phyloP scores from a whole-genome alignment of 441 rosid species.

The Rhodomyrtus psidioides region DNA sequence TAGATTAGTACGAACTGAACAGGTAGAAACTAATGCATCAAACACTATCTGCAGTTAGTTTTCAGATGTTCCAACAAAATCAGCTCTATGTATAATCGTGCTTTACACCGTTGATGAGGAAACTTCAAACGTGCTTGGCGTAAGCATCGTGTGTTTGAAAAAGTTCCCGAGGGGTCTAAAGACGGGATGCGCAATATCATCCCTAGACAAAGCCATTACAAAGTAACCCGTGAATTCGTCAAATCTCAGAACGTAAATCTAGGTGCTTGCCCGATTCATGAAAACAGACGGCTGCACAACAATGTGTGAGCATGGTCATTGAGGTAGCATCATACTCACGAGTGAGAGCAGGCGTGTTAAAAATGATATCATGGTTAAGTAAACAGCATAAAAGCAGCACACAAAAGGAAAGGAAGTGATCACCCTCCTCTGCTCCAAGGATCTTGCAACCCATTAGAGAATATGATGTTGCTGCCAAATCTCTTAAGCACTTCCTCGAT shows the following conservation, averaged over 20 bases:
- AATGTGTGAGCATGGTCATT: not conserved
- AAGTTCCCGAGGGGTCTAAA: not conserved
- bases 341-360: not conserved
- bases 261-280: not conserved
- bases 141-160: not conserved
- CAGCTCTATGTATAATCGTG: not conserved
- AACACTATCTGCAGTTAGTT: not conserved
- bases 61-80: not conserved
- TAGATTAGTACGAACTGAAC: not conserved
- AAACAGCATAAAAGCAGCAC: not conserved
- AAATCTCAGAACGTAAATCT: not conserved
- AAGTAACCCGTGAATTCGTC: not conserved
- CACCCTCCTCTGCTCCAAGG: constrained; percentile 86
- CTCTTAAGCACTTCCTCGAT: constrained; percentile 45
- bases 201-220: not conserved
- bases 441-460: constrained; percentile 72
- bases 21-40: not conserved
- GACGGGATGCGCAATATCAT: not conserved
- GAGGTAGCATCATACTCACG: not conserved
- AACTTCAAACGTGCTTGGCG: not conserved
- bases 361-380: not conserved
- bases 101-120: not conserved
- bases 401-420: not conserved
- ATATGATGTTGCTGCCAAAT: constrained; percentile 60
- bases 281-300: not conserved